Evolutionary conservation across 139 green algal species (phyloP).

Genomic region (Tetraselmis chui): DNA sequence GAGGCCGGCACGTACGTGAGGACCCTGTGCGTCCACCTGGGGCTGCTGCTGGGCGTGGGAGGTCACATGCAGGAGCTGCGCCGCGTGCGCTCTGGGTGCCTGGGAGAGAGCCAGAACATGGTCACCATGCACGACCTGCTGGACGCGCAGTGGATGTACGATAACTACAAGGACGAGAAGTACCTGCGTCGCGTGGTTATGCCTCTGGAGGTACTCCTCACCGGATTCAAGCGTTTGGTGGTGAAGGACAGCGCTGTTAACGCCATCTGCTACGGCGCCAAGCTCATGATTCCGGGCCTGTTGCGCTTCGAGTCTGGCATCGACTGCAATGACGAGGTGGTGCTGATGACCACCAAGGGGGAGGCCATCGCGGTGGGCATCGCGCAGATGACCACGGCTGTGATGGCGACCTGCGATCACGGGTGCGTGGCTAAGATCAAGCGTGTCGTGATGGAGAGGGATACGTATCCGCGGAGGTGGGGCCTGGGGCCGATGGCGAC

Average conservation of each 20-base stretch:
- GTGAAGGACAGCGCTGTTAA: constrained; percentile 98
- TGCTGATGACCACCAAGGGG: constrained; percentile 99
- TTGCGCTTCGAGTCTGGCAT: constrained; percentile 82
- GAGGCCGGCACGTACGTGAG: constrained; percentile 96
- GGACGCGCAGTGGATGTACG: constrained; percentile 88
- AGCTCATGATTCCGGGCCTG: constrained; percentile 96
- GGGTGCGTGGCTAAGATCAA: constrained; percentile 95
- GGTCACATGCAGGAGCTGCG: constrained; percentile 98
- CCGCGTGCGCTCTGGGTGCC: constrained; percentile 86
- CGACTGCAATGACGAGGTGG: constrained; percentile 90
- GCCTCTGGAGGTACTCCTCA: constrained; percentile 93
- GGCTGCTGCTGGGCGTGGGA: constrained; percentile 90
- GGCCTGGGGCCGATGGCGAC: constrained; percentile 88
- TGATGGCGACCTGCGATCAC: constrained; percentile 93
- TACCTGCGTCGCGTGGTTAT: constrained; percentile 92
- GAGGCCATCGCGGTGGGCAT: constrained; percentile 93
- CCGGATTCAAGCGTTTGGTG: constrained; percentile 91
- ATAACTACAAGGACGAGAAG: constrained; percentile 89
- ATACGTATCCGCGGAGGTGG: constrained; percentile 96
- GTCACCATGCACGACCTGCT: constrained; percentile 99
- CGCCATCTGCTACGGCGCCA: constrained; percentile 98
- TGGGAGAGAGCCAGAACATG: constrained; percentile 95
- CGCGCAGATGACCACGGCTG: constrained; percentile 92
- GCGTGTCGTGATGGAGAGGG: constrained; percentile 97
- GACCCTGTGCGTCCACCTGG: constrained; percentile 96